These are phyloP conservation scores for Pisolithus sp. DNA, from an alignment of 768 basidiomycete genomes.

Conservation along the genomic window DNA sequence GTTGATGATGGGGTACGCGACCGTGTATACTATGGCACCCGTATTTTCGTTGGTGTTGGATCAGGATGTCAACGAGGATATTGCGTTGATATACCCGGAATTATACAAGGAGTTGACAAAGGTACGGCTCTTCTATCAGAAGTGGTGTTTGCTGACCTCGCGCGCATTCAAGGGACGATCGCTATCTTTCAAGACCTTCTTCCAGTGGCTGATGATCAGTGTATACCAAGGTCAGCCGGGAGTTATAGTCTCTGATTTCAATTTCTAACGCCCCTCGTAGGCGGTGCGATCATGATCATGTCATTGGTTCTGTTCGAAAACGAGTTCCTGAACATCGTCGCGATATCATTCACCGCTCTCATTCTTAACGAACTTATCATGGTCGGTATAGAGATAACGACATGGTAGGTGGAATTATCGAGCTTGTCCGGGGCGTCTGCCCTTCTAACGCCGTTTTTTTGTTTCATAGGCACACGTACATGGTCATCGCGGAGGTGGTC, in stretches of 20 bases:
- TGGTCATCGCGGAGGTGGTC: constrained; percentile 86
- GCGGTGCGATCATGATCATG: constrained; percentile 98
- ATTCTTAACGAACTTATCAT: constrained; percentile 97
- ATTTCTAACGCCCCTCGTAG: constrained; percentile 31
- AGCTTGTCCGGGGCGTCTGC: neutral
- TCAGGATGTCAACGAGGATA: constrained; percentile 90
- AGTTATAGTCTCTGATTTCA: neutral
- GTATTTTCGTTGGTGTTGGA: constrained; percentile 97
- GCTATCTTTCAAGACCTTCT: constrained; percentile 96
- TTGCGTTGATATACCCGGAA: constrained; percentile 94
- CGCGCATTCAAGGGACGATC: constrained; percentile 66
- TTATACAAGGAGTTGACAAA: constrained; percentile 97
- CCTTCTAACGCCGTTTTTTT: neutral
- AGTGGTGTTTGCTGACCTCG: constrained; percentile 1
- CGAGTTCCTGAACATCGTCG: constrained; percentile 96
- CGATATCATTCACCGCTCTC: constrained; percentile 95
- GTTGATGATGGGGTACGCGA: constrained; percentile 96
- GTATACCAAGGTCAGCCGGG: constrained; percentile 78
- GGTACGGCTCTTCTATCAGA: constrained; percentile 36
- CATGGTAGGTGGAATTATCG: constrained; percentile 53
- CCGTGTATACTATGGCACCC: constrained; percentile 96
- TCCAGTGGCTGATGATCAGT: constrained; percentile 96
- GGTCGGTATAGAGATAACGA: constrained; percentile 97
- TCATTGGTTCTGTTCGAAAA: constrained; percentile 94
- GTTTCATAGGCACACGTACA: constrained; percentile 77